A percentile compares a stretch with the other conserved stretches of the same genome.
These are phyloP conservation scores for Gossypium sturtianum DNA, from an alignment of 345 rosid genomes.

Conservation along the genomic window DNA sequence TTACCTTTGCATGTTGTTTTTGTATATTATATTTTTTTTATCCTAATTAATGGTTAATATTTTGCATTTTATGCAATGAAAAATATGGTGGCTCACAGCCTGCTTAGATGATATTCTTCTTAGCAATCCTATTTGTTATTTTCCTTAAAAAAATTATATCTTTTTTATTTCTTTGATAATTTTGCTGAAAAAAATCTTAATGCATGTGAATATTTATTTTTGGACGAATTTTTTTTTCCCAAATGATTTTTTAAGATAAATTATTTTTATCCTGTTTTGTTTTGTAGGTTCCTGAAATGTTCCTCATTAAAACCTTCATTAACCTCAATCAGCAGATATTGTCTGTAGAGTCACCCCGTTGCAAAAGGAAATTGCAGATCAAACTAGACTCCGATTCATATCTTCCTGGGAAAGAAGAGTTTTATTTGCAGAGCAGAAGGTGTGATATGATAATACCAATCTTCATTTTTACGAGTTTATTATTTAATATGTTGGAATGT, in stretches of 20 bases:
- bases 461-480: background rate
- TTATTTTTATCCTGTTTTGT: slow-evolving; percentile 16
- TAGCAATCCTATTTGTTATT: background rate
- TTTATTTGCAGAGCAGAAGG: slow-evolving; percentile 43
- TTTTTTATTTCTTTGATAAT: background rate
- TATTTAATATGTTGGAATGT: background rate
- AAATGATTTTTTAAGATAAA: background rate
- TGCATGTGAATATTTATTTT: background rate
- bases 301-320: slow-evolving; percentile 59
- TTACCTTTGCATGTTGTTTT: background rate
- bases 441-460: slow-evolving; percentile 15
- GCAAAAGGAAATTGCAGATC: slow-evolving; percentile 57
- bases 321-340: slow-evolving; percentile 54
- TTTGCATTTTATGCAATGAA: background rate
- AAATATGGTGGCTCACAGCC: background rate
- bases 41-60: background rate
- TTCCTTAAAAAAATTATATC: no score
- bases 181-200: background rate
- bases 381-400: slow-evolving; percentile 38
- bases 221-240: background rate
- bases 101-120: background rate
- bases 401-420: slow-evolving; percentile 37
- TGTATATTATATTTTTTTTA: background rate
- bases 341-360: slow-evolving; percentile 52
- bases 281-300: slow-evolving; percentile 85